These are phyloP conservation scores for Chlamydomonas sp. DNA, from an alignment of 139 green algal species.

Conservation along the genomic window DNA sequence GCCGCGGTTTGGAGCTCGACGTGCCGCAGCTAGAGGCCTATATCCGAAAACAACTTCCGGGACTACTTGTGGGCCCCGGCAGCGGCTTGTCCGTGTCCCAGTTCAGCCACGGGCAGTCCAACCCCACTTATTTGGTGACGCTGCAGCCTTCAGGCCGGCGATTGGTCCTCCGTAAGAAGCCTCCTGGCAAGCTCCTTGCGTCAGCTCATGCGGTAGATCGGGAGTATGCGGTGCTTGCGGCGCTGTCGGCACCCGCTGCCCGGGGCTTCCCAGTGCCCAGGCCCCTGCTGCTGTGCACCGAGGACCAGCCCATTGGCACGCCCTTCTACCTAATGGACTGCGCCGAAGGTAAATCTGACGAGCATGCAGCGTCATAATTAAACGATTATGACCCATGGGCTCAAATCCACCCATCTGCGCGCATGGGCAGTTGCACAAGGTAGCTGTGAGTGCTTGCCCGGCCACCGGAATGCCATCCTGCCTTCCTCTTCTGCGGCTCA, in stretches of 20 bases:
- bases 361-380: background rate
- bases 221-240: conserved; percentile 79
- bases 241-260: conserved; percentile 55
- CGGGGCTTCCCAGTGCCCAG: conserved; percentile 84
- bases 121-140: conserved; percentile 94
- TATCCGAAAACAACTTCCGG: background rate
- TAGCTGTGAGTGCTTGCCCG: too few relatives aligned
- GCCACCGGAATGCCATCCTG: too few relatives aligned
- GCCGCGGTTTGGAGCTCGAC: background rate
- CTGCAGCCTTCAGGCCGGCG: conserved; percentile 12
- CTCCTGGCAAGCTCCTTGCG: conserved; percentile 87
- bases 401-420: too few relatives aligned
- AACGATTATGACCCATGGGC: too few relatives aligned
- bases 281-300: conserved; percentile 82
- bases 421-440: too few relatives aligned
- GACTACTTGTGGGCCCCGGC: background rate
- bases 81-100: conserved; percentile 48
- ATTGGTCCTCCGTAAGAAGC: conserved; percentile 96
- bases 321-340: conserved; percentile 96
- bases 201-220: conserved; percentile 96
- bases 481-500: too few relatives aligned
- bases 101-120: conserved; percentile 93
- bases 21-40: background rate
- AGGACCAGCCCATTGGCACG: conserved; percentile 87
- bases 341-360: conserved; percentile 43